Percentiles rank a stretch among this genome's conserved stretches.
phyloP scores from a whole-genome alignment of 2,329 filamentous ascomycete genomes.

The Ophiostoma sp. region DNA sequence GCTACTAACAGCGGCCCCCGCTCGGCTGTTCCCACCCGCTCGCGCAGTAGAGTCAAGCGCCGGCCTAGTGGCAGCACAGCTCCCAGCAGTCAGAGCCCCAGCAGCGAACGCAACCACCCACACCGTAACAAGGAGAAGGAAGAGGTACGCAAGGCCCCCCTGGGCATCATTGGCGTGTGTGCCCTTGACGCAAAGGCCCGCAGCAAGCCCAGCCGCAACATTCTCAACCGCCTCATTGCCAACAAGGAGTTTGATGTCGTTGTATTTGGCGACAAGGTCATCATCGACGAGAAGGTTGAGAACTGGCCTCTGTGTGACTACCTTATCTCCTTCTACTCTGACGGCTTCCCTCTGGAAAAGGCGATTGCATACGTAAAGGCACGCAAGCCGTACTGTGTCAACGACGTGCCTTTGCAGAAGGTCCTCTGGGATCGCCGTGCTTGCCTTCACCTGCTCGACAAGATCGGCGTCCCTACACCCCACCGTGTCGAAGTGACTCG shows the following conservation, averaged over 20 bases:
- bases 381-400: slow-evolving; percentile 93
- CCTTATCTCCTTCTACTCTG: slow-evolving; percentile 95
- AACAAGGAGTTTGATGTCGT: slow-evolving; percentile 93
- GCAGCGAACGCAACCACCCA: slow-evolving; percentile 55
- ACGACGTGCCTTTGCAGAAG: slow-evolving; percentile 95
- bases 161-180: slow-evolving; percentile 80
- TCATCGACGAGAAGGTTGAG: slow-evolving; percentile 91
- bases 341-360: slow-evolving; percentile 94
- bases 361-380: slow-evolving; percentile 92
- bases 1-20: slow-evolving; percentile 16
- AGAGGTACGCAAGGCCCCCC: slow-evolving; percentile 58
- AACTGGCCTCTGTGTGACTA: slow-evolving; percentile 98
- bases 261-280: slow-evolving; percentile 98
- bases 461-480: slow-evolving; percentile 84
- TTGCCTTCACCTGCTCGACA: slow-evolving; percentile 81
- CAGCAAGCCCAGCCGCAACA: slow-evolving; percentile 95
- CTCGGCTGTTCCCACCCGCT: slow-evolving; percentile 31
- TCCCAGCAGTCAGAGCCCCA: slow-evolving; percentile 75
- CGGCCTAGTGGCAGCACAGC: slow-evolving; percentile 76
- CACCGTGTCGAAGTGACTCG: slow-evolving; percentile 84
- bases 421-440: slow-evolving; percentile 92
- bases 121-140: slow-evolving; percentile 53
- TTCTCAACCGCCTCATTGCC: slow-evolving; percentile 83
- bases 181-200: slow-evolving; percentile 92
- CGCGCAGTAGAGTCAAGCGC: slow-evolving; percentile 64